Base-by-base conservation (phyloP, 2,329 filamentous ascomycete species). In the Cladobotryum mycophilum region DNA sequence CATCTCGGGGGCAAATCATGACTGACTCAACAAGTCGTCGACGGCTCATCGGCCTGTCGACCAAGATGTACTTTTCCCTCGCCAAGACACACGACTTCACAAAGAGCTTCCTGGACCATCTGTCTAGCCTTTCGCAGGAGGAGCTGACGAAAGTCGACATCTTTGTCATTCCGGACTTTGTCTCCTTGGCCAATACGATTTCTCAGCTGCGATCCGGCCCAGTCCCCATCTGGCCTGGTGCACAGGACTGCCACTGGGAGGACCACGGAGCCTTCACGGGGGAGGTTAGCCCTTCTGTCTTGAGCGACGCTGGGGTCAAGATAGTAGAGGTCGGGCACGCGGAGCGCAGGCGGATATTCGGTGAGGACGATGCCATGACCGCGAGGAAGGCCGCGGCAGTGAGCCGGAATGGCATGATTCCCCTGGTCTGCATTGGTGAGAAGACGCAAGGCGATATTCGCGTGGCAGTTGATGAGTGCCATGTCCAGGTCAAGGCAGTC, bases 301-400 rank as follows among this genome's bases (percentile, higher is more conserved):
- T 95, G 20, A 71, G 74, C 45, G 80, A 86, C 51, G 75, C 86
- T 0, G 88, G 88, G 38, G 86, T 82, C 45, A 75, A 73, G 15
- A 79, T 95, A 45, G 84, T 93, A 9, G 88, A 91, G 63, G 73
- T 95, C 5, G 88, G 88, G 1, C 89, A 95, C 64, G 89, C 89
- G 2, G 89, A 95, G 69, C 79, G 89, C 5, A 75, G 88, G 46
- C 70, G 81, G 2, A 64, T 89, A 17, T 89, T 91, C 60, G 79
- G 78, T 14, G 89, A 95, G 73, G 86, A 82, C n/a, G 86, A 93
- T 60, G 76, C 72, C 14, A 70, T 75, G 40, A 80, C 85, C 0
- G 83, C 82, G 0, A 76, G 71, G 53, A 93, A 93, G 69, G 87
- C 86, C 0, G 76, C 75, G 0, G 88, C 87, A 0, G 81, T 81